Conservation (phyloP, 768 basidiomycete genomes). For the Boletellus ananiceps region DNA sequence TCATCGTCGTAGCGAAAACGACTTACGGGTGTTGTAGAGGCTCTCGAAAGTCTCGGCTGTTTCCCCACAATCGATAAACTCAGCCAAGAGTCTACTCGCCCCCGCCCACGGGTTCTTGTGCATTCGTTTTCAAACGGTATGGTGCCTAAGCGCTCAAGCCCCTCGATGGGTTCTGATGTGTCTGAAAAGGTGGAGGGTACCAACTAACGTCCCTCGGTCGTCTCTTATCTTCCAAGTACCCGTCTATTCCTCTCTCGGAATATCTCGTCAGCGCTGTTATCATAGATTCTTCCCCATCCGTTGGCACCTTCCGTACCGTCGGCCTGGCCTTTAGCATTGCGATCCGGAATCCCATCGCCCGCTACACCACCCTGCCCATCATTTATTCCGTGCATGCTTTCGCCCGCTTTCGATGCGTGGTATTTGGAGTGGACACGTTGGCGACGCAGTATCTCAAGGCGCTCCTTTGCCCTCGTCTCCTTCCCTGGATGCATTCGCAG, state of each 20-base stretch:
- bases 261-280: slow-evolving; percentile 13
- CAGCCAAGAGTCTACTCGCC: background rate
- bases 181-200: slow-evolving; percentile 16
- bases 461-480: slow-evolving; percentile 21
- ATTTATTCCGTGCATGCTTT: slow-evolving; percentile 14
- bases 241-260: slow-evolving; percentile 2
- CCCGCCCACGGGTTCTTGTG: slow-evolving; percentile 21
- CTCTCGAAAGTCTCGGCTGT: slow-evolving; percentile 22
- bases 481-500: slow-evolving; percentile 29
- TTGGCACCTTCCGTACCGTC: slow-evolving; percentile 13
- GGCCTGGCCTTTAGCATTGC: slow-evolving; percentile 19
- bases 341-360: slow-evolving; percentile 19
- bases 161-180: too few relatives aligned
- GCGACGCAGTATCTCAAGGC: slow-evolving; percentile 2
- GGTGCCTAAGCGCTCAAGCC: background rate
- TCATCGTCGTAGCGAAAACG: slow-evolving; percentile 9
- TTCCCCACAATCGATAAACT: slow-evolving; percentile 3
- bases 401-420: slow-evolving; percentile 1
- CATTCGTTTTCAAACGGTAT: slow-evolving; percentile 31
- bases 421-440: slow-evolving; percentile 19
- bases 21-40: slow-evolving; percentile 21
- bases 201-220: slow-evolving; percentile 19
- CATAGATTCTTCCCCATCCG: slow-evolving; percentile 21
- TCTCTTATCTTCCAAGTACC: slow-evolving; percentile 19
- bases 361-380: slow-evolving; percentile 8